Percentiles rank a stretch among this genome's conserved stretches.
These are phyloP conservation scores for Candida sanyaensis DNA, from an alignment of 1,139 yeast genomes.

Conservation along the genomic window DNA sequence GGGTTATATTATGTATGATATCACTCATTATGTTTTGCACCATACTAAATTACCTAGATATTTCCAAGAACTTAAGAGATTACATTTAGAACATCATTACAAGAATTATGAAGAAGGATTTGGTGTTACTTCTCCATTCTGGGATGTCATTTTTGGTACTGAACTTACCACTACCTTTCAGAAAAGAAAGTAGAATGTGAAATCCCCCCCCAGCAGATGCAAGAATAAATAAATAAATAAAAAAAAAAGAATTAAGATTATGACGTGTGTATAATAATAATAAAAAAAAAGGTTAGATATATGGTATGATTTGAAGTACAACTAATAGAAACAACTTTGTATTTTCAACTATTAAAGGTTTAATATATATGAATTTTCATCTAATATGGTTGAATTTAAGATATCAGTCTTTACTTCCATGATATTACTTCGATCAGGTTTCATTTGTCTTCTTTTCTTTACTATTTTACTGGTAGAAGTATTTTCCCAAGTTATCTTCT, in stretches of 20 bases:
- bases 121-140: constrained; percentile 90
- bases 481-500: constrained; percentile 11
- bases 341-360: not conserved
- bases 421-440: not conserved
- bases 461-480: constrained; percentile 1
- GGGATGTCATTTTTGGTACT: constrained; percentile 92
- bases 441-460: not conserved
- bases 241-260: not conserved
- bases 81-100: constrained; percentile 96
- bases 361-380: constrained; percentile 3
- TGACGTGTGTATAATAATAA: not conserved
- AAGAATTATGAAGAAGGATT: constrained; percentile 95
- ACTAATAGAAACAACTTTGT: not conserved
- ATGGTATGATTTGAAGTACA: not conserved
- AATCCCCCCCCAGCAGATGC: not conserved
- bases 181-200: constrained; percentile 26
- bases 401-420: not conserved
- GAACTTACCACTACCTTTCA: constrained; percentile 41
- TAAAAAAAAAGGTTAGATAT: not conserved
- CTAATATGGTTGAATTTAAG: not conserved
- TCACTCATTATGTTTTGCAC: constrained; percentile 83
- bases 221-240: not conserved
- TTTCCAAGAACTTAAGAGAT: constrained; percentile 77
- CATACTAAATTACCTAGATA: constrained; percentile 78
- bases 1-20: constrained; percentile 90